These are phyloP conservation scores for Massospora cicadina DNA, from an alignment of 371 early-diverging fungal species.

Conservation along the genomic window DNA sequence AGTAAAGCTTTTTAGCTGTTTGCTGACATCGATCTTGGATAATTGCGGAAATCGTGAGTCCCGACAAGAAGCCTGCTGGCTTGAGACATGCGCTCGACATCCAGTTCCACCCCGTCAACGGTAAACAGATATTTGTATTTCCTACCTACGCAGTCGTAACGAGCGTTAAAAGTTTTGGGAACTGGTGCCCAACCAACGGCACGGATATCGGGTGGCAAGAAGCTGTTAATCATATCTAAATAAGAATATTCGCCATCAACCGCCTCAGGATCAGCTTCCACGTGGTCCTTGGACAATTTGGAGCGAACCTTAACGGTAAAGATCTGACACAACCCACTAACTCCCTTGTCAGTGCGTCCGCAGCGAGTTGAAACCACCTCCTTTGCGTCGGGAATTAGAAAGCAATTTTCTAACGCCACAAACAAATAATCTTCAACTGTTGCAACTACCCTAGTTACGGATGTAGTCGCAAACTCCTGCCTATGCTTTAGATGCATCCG, in stretches of 20 bases:
- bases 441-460: too few species aligned
- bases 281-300: slow-evolving; percentile 19
- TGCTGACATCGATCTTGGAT: slow-evolving; percentile 77
- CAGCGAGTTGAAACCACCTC: slow-evolving; percentile 56
- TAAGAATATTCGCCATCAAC: slow-evolving; percentile 48
- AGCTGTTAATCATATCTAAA: slow-evolving; percentile 59
- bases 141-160: slow-evolving; percentile 72
- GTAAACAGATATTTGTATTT: slow-evolving; percentile 88
- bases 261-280: slow-evolving; percentile 15
- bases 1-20: slow-evolving; percentile 54
- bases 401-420: slow-evolving; percentile 46
- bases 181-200: slow-evolving; percentile 86
- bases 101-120: slow-evolving; percentile 28
- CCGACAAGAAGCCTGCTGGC: slow-evolving; percentile 58
- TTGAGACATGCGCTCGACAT: slow-evolving; percentile 57
- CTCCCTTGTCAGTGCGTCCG: slow-evolving; percentile 92
- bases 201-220: slow-evolving; percentile 77
- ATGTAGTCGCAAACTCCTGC: slow-evolving; percentile 23
- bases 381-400: slow-evolving; percentile 40
- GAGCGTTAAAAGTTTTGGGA: slow-evolving; percentile 53
- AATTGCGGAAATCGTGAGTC: slow-evolving; percentile 81
- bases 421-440: slow-evolving; percentile 78
- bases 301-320: slow-evolving; percentile 30
- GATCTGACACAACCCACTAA: slow-evolving; percentile 82
- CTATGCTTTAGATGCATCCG: slow-evolving; percentile 12